A percentile compares a stretch with the other conserved stretches of the same genome.
These are phyloP conservation scores for Pseudogymnoascus sp. DNA, from an alignment of 2,329 filamentous ascomycete species.

Conservation along the genomic window DNA sequence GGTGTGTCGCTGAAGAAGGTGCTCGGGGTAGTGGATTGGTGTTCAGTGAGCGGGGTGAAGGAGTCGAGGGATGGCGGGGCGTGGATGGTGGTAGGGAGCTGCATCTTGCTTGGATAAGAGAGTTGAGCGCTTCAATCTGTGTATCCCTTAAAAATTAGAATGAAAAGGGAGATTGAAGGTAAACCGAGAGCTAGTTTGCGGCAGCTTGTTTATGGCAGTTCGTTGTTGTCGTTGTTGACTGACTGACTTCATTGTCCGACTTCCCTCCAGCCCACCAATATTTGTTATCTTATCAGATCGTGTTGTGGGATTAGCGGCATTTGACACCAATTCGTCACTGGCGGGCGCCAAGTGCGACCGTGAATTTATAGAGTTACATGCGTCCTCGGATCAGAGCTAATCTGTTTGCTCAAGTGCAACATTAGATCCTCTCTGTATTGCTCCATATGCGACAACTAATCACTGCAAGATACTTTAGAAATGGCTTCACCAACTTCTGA, in stretches of 20 bases:
- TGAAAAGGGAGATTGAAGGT: neutral
- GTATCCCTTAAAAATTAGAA: neutral
- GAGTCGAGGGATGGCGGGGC: conserved; percentile 47
- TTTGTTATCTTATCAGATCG: neutral
- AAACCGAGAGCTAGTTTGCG: neutral
- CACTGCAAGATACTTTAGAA: neutral
- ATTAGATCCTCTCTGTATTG: neutral
- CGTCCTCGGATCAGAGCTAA: neutral
- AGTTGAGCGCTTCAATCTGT: neutral
- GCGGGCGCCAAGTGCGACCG: neutral
- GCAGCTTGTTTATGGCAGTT: neutral
- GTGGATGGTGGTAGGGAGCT: conserved; percentile 42
- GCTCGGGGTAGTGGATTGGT: conserved; percentile 62
- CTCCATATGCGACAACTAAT: conserved; percentile 3
- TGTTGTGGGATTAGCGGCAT: neutral
- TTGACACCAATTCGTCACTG: neutral
- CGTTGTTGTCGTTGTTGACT: neutral
- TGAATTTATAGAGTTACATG: neutral
- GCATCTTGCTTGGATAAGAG: neutral
- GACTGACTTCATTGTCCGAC: neutral
- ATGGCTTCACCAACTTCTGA: conserved; percentile 2
- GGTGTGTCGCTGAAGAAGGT: conserved; percentile 65
- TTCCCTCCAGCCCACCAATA: neutral
- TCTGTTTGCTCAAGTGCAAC: neutral
- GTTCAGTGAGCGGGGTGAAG: conserved; percentile 58